These are phyloP conservation scores for Leucogyrophana mollusca DNA, from an alignment of 768 basidiomycete species.

Conservation along the genomic window DNA sequence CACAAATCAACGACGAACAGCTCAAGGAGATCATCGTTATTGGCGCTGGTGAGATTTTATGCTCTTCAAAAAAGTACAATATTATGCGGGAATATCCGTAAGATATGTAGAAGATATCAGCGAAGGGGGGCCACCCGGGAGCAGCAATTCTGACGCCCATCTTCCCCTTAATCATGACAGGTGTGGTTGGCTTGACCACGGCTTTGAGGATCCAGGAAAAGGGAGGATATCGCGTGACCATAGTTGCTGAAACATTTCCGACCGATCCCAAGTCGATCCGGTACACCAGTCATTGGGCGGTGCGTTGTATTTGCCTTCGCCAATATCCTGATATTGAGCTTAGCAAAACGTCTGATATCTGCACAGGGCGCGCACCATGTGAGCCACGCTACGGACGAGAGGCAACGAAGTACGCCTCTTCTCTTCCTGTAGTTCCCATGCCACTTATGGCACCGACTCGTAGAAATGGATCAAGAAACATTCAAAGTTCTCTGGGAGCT, in stretches of 20 bases:
- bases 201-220: constrained; percentile 68
- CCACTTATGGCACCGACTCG: not conserved
- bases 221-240: constrained; percentile 59
- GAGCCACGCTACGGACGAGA: constrained; percentile 50
- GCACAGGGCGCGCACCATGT: constrained; percentile 80
- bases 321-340: not conserved
- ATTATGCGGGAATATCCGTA: no score
- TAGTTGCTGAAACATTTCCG: constrained; percentile 72
- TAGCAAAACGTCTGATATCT: not conserved
- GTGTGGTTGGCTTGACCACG: constrained; percentile 77
- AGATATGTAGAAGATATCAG: no score
- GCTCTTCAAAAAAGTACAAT: no score
- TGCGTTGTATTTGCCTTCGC: constrained; percentile 32
- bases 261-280: constrained; percentile 70
- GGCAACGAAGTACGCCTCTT: constrained; percentile 49
- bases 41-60: not conserved
- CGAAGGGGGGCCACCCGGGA: no score
- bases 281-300: constrained; percentile 85
- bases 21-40: not conserved
- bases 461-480: constrained; percentile 70
- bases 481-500: constrained; percentile 76
- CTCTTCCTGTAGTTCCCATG: not conserved
- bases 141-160: no score
- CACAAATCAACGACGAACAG: not conserved
- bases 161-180: constrained; percentile 31